phyloP scores from a whole-genome alignment of 106 monocot species.

The Narthecium ossifragum region DNA sequence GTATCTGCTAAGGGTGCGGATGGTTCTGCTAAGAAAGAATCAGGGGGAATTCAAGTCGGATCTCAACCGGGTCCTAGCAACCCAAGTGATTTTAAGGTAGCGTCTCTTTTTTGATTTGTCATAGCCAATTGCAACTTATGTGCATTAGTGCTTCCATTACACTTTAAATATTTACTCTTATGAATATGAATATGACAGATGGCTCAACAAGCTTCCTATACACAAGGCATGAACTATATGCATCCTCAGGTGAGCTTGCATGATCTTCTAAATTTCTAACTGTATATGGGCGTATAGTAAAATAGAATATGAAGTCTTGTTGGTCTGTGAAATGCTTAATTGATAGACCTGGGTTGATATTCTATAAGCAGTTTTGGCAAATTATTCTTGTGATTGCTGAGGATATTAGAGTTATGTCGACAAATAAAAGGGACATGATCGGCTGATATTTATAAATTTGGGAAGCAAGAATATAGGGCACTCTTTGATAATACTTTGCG shows the following conservation, averaged over 20 bases:
- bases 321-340: background rate
- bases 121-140: background rate
- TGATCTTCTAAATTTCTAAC: background rate
- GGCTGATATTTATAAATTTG: too few species aligned
- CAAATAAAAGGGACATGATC: too few species aligned
- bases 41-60: background rate
- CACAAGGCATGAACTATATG: slow-evolving; percentile 5
- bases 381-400: background rate
- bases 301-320: background rate
- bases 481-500: too few species aligned
- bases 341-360: background rate
- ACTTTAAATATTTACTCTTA: background rate
- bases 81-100: background rate
- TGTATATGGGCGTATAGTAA: background rate
- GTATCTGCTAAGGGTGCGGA: background rate
- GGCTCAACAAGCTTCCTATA: background rate
- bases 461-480: too few species aligned
- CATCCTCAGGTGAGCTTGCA: background rate
- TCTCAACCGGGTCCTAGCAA: background rate
- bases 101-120: background rate
- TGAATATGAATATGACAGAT: background rate
- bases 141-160: too few species aligned
- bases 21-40: background rate
- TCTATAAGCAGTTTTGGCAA: background rate
- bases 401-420: background rate